Percentiles rank a stretch among this genome's conserved stretches.
phyloP scores from a whole-genome alignment of 495 filamentous ascomycete genomes.

The Alectoria sarmentosa region DNA sequence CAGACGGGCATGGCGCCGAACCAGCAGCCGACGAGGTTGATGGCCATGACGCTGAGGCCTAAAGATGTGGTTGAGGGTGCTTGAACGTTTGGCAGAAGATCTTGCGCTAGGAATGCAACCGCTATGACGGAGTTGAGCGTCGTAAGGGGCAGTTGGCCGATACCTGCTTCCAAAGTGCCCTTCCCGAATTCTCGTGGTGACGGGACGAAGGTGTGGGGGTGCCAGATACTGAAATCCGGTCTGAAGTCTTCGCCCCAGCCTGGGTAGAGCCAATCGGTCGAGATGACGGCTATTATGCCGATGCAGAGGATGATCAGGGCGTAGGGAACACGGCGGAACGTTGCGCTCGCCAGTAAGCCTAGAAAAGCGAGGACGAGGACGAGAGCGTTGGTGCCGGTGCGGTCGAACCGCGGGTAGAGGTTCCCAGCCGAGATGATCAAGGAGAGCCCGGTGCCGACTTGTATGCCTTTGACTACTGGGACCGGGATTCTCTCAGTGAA shows the following conservation, averaged over 20 bases:
- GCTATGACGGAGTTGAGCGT: constrained; percentile 88
- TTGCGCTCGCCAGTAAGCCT: constrained; percentile 54
- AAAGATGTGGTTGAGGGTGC: constrained; percentile 63
- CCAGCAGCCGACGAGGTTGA: constrained; percentile 83
- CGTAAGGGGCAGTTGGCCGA: constrained; percentile 85
- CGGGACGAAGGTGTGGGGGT: constrained; percentile 40
- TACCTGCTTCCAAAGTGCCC: constrained; percentile 51
- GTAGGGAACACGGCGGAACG: constrained; percentile 59
- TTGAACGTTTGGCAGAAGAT: constrained; percentile 62
- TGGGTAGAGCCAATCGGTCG: constrained; percentile 19
- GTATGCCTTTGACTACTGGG: constrained; percentile 88
- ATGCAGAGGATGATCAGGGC: constrained; percentile 63
- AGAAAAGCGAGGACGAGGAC: constrained; percentile 44
- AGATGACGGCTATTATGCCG: constrained; percentile 51
- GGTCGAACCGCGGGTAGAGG: constrained; percentile 6
- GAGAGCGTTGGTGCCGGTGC: constrained; percentile 1
- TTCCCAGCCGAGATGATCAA: constrained; percentile 59
- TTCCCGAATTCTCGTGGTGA: constrained; percentile 37
- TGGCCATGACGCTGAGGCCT: constrained; percentile 68
- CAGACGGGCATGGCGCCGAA: constrained; percentile 95
- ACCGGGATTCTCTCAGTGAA: constrained; percentile 66
- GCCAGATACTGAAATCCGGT: constrained; percentile 48
- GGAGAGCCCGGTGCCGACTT: constrained; percentile 80
- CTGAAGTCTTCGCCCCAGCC: constrained; percentile 16
- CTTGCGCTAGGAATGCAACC: constrained; percentile 62